Conservation (phyloP, 768 basidiomycete genomes). For the Boletus pseudopeckii region DNA sequence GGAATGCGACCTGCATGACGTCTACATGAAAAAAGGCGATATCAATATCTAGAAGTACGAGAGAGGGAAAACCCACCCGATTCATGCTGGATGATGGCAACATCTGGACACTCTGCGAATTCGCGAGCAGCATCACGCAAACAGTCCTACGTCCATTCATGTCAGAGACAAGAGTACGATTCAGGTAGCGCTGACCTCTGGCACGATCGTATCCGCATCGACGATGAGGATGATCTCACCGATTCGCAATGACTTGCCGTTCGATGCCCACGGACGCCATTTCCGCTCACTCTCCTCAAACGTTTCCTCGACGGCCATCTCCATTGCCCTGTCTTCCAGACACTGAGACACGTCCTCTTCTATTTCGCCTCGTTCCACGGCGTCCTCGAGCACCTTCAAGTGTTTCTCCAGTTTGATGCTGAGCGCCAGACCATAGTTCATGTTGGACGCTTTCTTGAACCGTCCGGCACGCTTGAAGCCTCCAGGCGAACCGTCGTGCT, state of each 20-base stretch:
- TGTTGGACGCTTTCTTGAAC: slow-evolving; percentile 93
- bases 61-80: slow-evolving; percentile 44
- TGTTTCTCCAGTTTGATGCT: slow-evolving; percentile 36
- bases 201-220: slow-evolving; percentile 87
- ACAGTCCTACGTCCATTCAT: slow-evolving; percentile 56
- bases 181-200: slow-evolving; percentile 41
- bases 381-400: slow-evolving; percentile 44
- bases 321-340: slow-evolving; percentile 69
- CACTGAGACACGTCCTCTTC: slow-evolving; percentile 34
- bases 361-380: slow-evolving; percentile 40
- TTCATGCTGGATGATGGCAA: slow-evolving; percentile 90
- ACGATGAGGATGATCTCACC: slow-evolving; percentile 81
- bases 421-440: slow-evolving; percentile 70
- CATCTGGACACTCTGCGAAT: slow-evolving; percentile 75
- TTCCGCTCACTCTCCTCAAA: slow-evolving; percentile 53
- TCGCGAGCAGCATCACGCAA: slow-evolving; percentile 88
- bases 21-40: slow-evolving; percentile 37
- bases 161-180: not conserved
- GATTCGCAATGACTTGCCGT: slow-evolving; percentile 70
- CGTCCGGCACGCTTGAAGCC: slow-evolving; percentile 54
- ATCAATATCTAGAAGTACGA: slow-evolving; percentile 23
- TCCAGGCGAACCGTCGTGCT: slow-evolving; percentile 32
- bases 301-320: slow-evolving; percentile 71
- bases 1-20: slow-evolving; percentile 86
- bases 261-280: slow-evolving; percentile 76